A percentile compares a stretch with the other conserved stretches of the same genome.
Conservation (phyloP, 495 filamentous ascomycete genomes). For the Glarea lozoyensis region DNA sequence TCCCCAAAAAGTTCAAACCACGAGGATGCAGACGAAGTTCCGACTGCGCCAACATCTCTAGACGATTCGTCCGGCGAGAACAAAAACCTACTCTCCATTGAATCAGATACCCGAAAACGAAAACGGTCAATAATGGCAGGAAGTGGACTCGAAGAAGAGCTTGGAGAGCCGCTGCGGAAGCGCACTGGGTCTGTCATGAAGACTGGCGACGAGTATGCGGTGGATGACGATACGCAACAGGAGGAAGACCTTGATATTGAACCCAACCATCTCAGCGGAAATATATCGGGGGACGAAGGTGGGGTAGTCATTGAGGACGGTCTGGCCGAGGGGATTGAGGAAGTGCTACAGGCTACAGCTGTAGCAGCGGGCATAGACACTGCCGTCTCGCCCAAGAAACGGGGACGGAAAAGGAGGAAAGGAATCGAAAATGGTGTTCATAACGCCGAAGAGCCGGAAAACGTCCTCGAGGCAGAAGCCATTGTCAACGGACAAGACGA, state of each 20-base stretch:
- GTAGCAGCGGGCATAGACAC: slow-evolving; percentile 26
- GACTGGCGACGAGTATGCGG: slow-evolving; percentile 19
- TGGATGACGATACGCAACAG: slow-evolving; percentile 18
- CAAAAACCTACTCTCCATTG: slow-evolving; percentile 15
- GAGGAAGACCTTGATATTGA: slow-evolving; percentile 17
- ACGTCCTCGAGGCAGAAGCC: slow-evolving; percentile 8
- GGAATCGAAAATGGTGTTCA: slow-evolving; percentile 14
- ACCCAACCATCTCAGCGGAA: slow-evolving; percentile 20
- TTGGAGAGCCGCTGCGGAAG: slow-evolving; percentile 45
- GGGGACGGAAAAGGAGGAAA: slow-evolving; percentile 22
- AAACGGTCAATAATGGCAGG: slow-evolving; percentile 38
- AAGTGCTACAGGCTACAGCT: slow-evolving; percentile 27
- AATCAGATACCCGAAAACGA: slow-evolving; percentile 40
- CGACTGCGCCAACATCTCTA: slow-evolving; percentile 23
- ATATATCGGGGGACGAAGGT: slow-evolving; percentile 23
- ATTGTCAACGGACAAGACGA: slow-evolving; percentile 25
- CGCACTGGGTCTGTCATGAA: slow-evolving; percentile 42
- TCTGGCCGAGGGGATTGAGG: slow-evolving; percentile 22
- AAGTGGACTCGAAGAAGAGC: slow-evolving; percentile 26
- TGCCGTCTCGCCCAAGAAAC: slow-evolving; percentile 16
- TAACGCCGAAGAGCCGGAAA: slow-evolving; percentile 4
- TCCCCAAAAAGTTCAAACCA: slow-evolving; percentile 28
- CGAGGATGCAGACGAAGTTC: slow-evolving; percentile 27
- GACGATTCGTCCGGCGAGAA: slow-evolving; percentile 15
- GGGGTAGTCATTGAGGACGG: slow-evolving; percentile 24